Base-by-base conservation (phyloP, 768 basidiomycete species). In the Antrodiella citrinella region DNA sequence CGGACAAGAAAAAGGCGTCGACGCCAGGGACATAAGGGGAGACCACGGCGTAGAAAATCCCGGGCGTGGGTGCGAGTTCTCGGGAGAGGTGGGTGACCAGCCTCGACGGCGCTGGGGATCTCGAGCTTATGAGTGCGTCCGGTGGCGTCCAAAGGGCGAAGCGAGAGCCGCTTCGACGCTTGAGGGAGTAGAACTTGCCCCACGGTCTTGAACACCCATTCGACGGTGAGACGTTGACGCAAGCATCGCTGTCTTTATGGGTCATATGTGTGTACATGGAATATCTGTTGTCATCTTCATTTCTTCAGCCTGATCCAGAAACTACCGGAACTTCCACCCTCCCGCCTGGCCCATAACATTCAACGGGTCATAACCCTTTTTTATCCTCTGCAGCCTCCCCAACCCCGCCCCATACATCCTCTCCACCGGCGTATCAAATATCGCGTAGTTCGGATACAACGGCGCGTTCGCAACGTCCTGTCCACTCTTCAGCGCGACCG, bases 311-410 rank as follows among this genome's bases (percentile, higher is more conserved):
- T n/a, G 30, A 64, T 47, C 63, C 81, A 84, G 62, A 74, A 84
- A 4, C 82, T 84, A 4, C 82, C 82, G n/a, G 82, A 71, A 15
- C 83, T n/a, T n/a, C n/a, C n/a, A n/a, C n/a, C n/a, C n/a, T n/a
- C n/a, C n/a, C n/a, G n/a, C n/a, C n/a, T n/a, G 72, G 13, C 72
- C 74, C 82, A 86, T 86, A 38, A 84, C 70, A 56, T 78, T 71
- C 7, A 65, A 46, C 0, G 82, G 83, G 61, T 86, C 84, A 47
- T 78, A 68, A 19, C 44, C 48, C 50, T 52, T 57, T 57, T 76
- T 78, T 13, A 83, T 60, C 10, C 47, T 52, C 48, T 59, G 52
- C 51, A 84, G 56, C 46, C 44, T 60, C 11, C 59, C 58, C 2
- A 85, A 44, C 51, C 82, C 77, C 2, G 41, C 54, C 2, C 78